These are phyloP conservation scores for Scheffersomyces ergatensis DNA, from an alignment of 805 yeast species.

Conservation along the genomic window DNA sequence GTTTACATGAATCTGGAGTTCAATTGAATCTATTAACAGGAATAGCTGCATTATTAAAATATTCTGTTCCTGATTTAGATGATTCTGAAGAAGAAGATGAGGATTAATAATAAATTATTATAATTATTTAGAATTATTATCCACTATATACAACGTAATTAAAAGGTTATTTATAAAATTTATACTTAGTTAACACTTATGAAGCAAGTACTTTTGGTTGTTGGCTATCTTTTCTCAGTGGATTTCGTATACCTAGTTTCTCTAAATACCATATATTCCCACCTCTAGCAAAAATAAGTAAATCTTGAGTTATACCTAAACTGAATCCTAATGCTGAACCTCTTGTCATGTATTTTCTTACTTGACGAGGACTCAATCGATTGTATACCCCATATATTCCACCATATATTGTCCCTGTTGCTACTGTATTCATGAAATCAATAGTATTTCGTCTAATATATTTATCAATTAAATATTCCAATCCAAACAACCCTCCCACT, in stretches of 20 bases:
- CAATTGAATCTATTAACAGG: constrained; percentile 90
- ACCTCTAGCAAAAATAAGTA: constrained; percentile 54
- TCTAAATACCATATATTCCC: constrained; percentile 65
- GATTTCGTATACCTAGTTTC: constrained; percentile 18
- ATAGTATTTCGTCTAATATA: constrained; percentile 41
- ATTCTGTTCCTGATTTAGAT: constrained; percentile 75
- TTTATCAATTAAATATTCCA: constrained; percentile 62
- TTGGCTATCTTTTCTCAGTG: constrained; percentile 2
- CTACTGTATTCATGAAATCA: constrained; percentile 64
- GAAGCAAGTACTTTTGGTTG: no score
- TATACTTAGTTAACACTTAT: no score
- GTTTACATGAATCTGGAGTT: constrained; percentile 85
- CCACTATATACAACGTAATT: constrained; percentile 1
- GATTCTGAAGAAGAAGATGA: constrained; percentile 52
- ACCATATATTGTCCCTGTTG: constrained; percentile 54
- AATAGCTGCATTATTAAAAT: constrained; percentile 80
- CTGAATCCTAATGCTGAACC: constrained; percentile 60
- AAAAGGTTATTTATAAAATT: no score
- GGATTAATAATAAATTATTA: not conserved
- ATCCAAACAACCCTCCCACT: constrained; percentile 50
- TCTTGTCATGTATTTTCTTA: constrained; percentile 39
- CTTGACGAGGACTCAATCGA: constrained; percentile 43
- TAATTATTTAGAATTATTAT: no score
- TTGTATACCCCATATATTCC: constrained; percentile 46
- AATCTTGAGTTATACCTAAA: constrained; percentile 68